Percentiles rank a stretch among this genome's conserved stretches.
These are phyloP conservation scores for Elaeis oleifera DNA, from an alignment of 202 grass and related monocot species.

Conservation along the genomic window DNA sequence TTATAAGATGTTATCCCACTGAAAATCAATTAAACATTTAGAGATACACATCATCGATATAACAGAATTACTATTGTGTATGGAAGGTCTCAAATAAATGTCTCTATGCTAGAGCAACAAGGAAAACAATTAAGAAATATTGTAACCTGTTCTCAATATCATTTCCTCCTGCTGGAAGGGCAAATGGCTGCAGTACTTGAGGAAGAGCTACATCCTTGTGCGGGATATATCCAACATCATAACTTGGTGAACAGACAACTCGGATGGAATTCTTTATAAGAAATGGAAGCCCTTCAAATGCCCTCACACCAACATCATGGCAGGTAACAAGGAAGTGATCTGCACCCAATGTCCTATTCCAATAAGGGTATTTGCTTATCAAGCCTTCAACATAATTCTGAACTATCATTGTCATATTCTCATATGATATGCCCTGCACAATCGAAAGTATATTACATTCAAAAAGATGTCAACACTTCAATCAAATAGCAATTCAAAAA, in stretches of 20 bases:
- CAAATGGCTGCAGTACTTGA: constrained; percentile 93
- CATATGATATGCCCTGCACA: constrained; percentile 84
- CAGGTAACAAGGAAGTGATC: constrained; percentile 93
- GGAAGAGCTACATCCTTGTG: constrained; percentile 91
- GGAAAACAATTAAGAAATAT: background rate
- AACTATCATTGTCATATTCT: constrained; percentile 89
- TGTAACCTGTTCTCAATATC: constrained; percentile 81
- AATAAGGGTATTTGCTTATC: constrained; percentile 91
- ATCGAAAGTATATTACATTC: constrained; percentile 24
- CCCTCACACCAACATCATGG: constrained; percentile 94
- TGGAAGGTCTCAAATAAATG: too few species aligned
- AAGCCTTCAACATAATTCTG: constrained; percentile 72
- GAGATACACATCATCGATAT: too few species aligned
- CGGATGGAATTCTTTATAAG: constrained; percentile 88
- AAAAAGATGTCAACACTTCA: constrained; percentile 12
- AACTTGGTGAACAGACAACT: constrained; percentile 84
- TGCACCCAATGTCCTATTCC: constrained; percentile 83
- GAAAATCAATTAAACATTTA: too few species aligned
- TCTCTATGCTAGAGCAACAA: too few species aligned
- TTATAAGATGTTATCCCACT: too few species aligned
- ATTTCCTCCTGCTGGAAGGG: constrained; percentile 91
- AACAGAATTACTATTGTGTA: too few species aligned
- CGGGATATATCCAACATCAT: constrained; percentile 77
- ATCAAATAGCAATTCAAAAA: too few species aligned
- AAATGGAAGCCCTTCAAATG: constrained; percentile 77